Conservation (phyloP, 208 protist species). For the Phytomonas sp. region DNA sequence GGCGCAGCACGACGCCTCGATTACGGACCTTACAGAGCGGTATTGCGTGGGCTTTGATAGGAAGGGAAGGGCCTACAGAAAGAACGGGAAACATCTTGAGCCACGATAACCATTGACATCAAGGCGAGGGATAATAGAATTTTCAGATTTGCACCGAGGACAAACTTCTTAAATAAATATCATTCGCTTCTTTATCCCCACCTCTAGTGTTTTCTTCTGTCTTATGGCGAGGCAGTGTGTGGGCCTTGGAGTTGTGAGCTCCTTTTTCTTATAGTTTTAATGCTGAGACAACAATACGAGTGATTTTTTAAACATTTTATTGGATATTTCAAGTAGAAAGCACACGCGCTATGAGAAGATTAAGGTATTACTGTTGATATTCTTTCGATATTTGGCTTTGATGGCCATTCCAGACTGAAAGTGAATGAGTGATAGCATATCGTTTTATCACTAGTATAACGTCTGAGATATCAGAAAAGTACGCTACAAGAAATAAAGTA, state of each 20-base stretch:
- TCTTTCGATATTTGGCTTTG: background rate
- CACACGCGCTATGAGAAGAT: background rate
- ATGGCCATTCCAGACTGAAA: background rate
- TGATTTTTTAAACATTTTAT: background rate
- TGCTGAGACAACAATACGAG: background rate
- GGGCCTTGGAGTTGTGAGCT: background rate
- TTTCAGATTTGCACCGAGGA: background rate
- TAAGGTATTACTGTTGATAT: background rate
- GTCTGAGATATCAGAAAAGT: background rate
- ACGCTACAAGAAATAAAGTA: too few relatives aligned
- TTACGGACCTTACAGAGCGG: conserved; percentile 42
- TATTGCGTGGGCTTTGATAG: conserved; percentile 24
- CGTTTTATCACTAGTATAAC: background rate
- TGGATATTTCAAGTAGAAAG: background rate
- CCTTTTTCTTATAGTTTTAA: background rate
- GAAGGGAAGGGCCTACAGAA: background rate
- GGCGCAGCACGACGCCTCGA: conserved; percentile 65
- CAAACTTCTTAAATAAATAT: background rate
- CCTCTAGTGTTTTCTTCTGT: background rate
- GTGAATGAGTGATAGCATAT: background rate
- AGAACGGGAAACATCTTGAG: background rate
- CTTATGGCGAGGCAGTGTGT: background rate
- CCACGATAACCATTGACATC: background rate
- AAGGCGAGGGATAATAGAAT: background rate
- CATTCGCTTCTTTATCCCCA: background rate